These are phyloP conservation scores for Ogataea neopini DNA, from an alignment of 805 yeast genomes.

Conservation along the genomic window DNA sequence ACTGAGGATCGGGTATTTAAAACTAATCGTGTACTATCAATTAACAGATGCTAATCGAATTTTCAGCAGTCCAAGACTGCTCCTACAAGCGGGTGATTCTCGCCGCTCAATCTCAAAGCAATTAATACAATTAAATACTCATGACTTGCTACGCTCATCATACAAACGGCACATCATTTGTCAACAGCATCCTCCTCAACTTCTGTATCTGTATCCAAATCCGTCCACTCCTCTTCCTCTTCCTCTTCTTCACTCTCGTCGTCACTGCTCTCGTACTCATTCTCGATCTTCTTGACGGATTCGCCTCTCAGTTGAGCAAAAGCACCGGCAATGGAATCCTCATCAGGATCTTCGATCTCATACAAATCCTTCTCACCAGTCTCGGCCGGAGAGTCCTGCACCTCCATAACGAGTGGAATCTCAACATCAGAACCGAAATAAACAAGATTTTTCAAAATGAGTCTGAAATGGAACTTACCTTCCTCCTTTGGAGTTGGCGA, in stretches of 20 bases:
- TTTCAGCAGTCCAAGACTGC: too few species aligned
- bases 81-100: too few species aligned
- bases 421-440: slow-evolving; percentile 84
- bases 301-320: slow-evolving; percentile 70
- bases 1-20: too few species aligned
- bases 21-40: too few species aligned
- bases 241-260: slow-evolving; percentile 36
- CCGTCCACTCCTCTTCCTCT: slow-evolving; percentile 42
- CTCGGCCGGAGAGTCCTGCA: slow-evolving; percentile 57
- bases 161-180: too few species aligned
- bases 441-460: slow-evolving; percentile 67
- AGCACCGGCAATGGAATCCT: slow-evolving; percentile 75
- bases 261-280: slow-evolving; percentile 42
- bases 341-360: slow-evolving; percentile 71
- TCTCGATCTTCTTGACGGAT: slow-evolving; percentile 43
- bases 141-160: too few species aligned
- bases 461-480: slow-evolving; percentile 69
- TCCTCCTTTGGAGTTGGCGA: slow-evolving; percentile 75
- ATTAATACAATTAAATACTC: too few species aligned
- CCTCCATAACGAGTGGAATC: slow-evolving; percentile 69
- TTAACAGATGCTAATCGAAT: too few species aligned
- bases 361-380: slow-evolving; percentile 43
- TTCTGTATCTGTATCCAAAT: slow-evolving; percentile 65
- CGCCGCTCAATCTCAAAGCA: too few species aligned
- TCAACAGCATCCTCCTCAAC: slow-evolving; percentile 45